Percentiles rank a stretch among this genome's conserved stretches.
phyloP scores from a whole-genome alignment of 352 stramenopile genomes.

The Hyaloperonospora brassicae region DNA sequence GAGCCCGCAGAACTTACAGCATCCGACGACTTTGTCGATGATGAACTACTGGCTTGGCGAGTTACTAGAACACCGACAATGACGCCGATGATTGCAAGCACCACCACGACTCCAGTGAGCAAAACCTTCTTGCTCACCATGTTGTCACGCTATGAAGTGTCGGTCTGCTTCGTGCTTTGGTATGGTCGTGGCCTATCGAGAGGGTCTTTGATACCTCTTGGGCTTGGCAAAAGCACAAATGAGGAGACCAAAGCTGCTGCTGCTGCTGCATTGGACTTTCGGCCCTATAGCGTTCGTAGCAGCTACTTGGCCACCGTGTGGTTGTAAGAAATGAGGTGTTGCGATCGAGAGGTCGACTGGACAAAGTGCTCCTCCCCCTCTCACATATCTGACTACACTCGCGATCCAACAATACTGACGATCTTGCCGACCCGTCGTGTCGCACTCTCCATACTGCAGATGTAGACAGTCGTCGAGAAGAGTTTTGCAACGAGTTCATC shows the following conservation, averaged over 20 bases:
- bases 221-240: conserved; percentile 28
- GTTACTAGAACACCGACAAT: conserved; percentile 37
- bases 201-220: conserved; percentile 14
- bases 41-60: conserved; percentile 18
- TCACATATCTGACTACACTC: conserved; percentile 4
- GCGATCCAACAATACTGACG: conserved; percentile 17
- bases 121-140: conserved; percentile 34
- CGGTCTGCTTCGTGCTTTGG: neutral
- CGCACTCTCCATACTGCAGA: conserved; percentile 14
- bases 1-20: conserved; percentile 14
- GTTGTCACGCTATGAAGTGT: conserved; percentile 3
- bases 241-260: conserved; percentile 3
- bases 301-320: neutral
- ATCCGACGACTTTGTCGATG: conserved; percentile 22
- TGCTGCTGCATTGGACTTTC: conserved; percentile 2
- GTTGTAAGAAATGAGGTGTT: conserved; percentile 1
- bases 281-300: conserved; percentile 10
- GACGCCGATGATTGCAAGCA: conserved; percentile 39
- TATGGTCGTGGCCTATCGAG: neutral
- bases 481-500: no score
- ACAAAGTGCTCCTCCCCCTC: conserved; percentile 6
- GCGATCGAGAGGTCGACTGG: neutral
- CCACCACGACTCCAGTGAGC: conserved; percentile 32
- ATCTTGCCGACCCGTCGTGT: conserved; percentile 15
- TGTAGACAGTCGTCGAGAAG: neutral